phyloP scores from a whole-genome alignment of 1,284 basidiomycete genomes.

The Gymnopus androsaceus region DNA sequence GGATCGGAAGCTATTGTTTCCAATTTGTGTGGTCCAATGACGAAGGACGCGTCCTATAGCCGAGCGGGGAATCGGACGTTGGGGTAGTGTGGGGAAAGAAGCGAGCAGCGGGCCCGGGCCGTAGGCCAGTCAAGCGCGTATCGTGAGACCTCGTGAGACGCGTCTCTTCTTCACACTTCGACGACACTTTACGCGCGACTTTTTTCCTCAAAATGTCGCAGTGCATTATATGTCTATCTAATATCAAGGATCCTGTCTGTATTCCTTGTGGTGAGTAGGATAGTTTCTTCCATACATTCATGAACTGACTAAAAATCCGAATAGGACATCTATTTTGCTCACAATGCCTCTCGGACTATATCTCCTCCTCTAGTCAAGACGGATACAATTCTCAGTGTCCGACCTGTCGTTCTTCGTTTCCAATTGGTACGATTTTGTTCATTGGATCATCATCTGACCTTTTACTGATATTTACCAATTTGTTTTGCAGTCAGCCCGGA shows the following conservation, averaged over 20 bases:
- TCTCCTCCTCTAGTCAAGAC: constrained; percentile 8
- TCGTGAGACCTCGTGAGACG: background rate
- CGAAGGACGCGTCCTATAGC: too few relatives aligned
- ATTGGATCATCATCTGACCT: background rate
- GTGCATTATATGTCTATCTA: constrained; percentile 18
- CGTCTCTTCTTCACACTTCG: background rate
- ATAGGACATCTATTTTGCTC: constrained; percentile 20
- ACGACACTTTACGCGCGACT: background rate
- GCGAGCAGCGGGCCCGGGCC: too few relatives aligned
- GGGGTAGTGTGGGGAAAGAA: too few relatives aligned
- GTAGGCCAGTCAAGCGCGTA: too few relatives aligned
- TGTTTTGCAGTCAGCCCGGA: constrained; percentile 18
- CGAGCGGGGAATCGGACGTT: too few relatives aligned
- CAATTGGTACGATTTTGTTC: constrained; percentile 11
- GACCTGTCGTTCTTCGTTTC: constrained; percentile 18
- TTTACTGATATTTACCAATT: too few relatives aligned
- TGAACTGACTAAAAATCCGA: too few relatives aligned
- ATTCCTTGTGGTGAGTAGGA: constrained; percentile 19
- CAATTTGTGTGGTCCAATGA: too few relatives aligned
- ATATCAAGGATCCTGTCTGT: constrained; percentile 15
- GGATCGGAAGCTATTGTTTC: too few relatives aligned
- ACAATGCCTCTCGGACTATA: constrained; percentile 14
- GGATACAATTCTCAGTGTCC: constrained; percentile 15
- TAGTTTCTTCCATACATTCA: too few relatives aligned
- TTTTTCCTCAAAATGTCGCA: constrained; percentile 3